Conservation (phyloP, 2,329 filamentous ascomycete genomes). For the Arthrobotrys iridis region DNA sequence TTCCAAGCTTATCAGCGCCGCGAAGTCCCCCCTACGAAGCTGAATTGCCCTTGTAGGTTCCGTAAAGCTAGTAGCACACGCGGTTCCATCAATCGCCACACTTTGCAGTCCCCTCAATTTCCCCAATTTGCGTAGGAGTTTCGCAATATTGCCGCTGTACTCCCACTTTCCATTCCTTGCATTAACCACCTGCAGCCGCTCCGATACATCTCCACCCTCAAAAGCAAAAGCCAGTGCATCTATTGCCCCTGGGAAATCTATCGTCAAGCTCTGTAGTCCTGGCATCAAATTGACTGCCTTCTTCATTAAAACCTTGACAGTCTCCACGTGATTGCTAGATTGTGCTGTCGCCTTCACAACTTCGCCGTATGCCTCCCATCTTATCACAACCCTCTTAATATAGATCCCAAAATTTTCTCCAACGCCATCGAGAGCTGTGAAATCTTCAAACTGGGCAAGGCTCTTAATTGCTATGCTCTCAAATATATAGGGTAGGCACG, state of each 20-base stretch:
- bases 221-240: conserved; percentile 3
- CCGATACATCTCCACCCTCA: neutral
- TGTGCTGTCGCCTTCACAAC: neutral
- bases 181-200: neutral
- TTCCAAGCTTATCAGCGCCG: conserved; percentile 1
- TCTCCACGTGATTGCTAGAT: neutral
- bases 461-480: conserved; percentile 30
- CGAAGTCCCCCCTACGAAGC: neutral
- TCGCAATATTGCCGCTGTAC: neutral
- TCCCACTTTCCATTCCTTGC: conserved; percentile 31
- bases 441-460: neutral
- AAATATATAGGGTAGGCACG: conserved; percentile 33
- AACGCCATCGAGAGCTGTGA: conserved; percentile 7
- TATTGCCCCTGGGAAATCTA: conserved; percentile 39
- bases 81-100: conserved; percentile 9
- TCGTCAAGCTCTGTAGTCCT: neutral
- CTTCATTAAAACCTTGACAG: neutral
- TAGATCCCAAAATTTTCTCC: neutral
- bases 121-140: conserved; percentile 1
- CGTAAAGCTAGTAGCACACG: neutral
- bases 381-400: conserved; percentile 6
- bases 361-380: conserved; percentile 32
- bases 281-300: conserved; percentile 4
- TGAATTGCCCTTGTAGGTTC: neutral
- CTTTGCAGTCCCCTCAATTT: conserved; percentile 2